phyloP scores from a whole-genome alignment of 208 protist genomes.

The Tetramitus jugosus region DNA sequence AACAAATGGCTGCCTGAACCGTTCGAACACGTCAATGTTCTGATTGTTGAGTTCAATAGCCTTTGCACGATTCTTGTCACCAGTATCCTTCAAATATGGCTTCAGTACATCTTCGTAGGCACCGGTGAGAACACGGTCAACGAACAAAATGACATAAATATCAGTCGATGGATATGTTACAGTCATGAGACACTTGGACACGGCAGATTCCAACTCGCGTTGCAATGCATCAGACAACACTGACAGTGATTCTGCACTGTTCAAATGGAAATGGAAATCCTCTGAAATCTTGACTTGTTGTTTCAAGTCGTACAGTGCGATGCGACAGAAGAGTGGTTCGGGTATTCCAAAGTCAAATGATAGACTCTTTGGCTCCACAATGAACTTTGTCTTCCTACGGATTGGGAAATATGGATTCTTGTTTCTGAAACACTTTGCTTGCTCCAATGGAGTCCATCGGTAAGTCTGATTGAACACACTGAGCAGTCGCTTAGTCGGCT shows the following conservation, averaged over 20 bases:
- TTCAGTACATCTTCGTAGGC: neutral
- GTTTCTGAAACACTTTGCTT: neutral
- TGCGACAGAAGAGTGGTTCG: neutral
- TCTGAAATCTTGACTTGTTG: neutral
- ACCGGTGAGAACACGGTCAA: neutral
- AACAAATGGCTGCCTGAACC: neutral
- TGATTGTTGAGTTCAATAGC: no score
- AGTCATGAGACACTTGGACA: neutral
- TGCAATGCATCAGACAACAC: neutral
- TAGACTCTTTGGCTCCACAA: neutral
- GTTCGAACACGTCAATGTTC: neutral
- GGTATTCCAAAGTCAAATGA: neutral
- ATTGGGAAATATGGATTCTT: neutral
- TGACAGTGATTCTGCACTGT: neutral
- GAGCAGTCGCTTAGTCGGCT: neutral
- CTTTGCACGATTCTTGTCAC: neutral
- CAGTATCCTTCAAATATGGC: neutral
- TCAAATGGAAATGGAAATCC: slow-evolving; percentile 13
- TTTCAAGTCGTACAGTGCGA: neutral
- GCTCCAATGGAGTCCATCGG: neutral
- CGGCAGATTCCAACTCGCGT: neutral
- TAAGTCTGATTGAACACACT: neutral
- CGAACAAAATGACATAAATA: neutral
- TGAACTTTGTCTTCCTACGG: neutral
- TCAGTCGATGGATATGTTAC: neutral